phyloP scores from a whole-genome alignment of 176 grass and related monocot genomes.

The Luzula sylvatica region DNA sequence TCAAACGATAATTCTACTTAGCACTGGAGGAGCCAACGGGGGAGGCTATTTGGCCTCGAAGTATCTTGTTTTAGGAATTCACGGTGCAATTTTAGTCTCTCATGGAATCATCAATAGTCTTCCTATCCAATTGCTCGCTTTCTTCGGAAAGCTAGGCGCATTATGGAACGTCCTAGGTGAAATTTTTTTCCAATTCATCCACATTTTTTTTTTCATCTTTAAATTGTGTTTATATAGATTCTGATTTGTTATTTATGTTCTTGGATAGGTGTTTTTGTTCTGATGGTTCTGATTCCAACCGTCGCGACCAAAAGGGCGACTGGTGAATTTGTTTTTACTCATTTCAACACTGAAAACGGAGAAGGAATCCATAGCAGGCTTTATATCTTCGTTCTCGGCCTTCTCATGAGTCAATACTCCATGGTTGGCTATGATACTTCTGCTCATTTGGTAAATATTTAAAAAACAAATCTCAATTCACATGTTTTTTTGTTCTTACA shows the following conservation, averaged over 20 bases:
- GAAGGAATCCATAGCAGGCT: constrained; percentile 69
- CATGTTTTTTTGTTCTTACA: too few species aligned
- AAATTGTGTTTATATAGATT: background rate
- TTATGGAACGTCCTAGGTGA: constrained; percentile 33
- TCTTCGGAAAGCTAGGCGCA: constrained; percentile 33
- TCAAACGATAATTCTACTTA: constrained; percentile 36
- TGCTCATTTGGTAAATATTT: constrained; percentile 84
- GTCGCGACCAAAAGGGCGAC: constrained; percentile 73
- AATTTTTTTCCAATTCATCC: too few species aligned
- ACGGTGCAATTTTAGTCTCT: constrained; percentile 23
- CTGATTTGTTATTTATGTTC: background rate
- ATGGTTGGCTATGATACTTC: constrained; percentile 80
- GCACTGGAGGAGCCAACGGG: constrained; percentile 32
- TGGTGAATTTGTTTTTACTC: constrained; percentile 70
- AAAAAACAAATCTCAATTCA: too few species aligned
- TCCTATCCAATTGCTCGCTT: constrained; percentile 21
- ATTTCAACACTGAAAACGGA: constrained; percentile 71
- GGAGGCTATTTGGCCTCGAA: constrained; percentile 37
- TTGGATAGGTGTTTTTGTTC: constrained; percentile 51
- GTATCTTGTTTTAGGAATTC: constrained; percentile 27
- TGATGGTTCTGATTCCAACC: constrained; percentile 69
- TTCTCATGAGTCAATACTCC: constrained; percentile 91
- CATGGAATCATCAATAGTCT: constrained; percentile 38
- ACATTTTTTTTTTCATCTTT: too few species aligned
- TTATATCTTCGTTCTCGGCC: constrained; percentile 75